Percentiles rank a stretch among this genome's conserved stretches.
Conservation (phyloP, 257 asterid species). For the Fraxinus quadrangulata region DNA sequence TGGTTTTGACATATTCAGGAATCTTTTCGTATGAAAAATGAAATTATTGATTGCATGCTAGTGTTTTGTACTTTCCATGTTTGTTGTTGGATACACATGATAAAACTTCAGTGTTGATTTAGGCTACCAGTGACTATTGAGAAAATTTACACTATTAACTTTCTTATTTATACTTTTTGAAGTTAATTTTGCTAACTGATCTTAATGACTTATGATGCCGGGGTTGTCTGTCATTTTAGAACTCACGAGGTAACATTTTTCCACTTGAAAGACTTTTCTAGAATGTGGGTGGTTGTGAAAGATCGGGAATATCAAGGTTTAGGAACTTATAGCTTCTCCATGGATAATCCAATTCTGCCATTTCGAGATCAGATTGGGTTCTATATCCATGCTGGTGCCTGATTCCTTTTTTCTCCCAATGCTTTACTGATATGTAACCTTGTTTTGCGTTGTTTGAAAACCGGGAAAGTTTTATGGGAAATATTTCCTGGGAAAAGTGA, state of each 20-base stretch:
- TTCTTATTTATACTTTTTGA: background rate
- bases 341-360: too few species aligned
- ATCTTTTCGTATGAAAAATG: too few species aligned
- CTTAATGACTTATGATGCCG: background rate
- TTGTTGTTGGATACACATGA: background rate
- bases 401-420: too few species aligned
- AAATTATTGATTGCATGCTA: background rate
- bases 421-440: too few species aligned
- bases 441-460: background rate
- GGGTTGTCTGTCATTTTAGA: background rate
- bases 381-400: too few species aligned
- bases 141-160: too few species aligned
- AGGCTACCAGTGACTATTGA: too few species aligned
- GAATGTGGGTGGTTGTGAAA: background rate
- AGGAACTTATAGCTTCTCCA: background rate
- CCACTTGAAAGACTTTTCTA: background rate
- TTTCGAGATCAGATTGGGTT: too few species aligned
- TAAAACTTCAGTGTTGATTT: background rate
- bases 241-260: background rate
- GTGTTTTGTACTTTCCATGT: background rate
- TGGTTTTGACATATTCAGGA: too few species aligned
- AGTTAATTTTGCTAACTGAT: slow-evolving; percentile 10
- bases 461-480: background rate
- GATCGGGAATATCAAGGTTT: background rate
- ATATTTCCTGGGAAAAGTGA: background rate